Evolutionary conservation across 2,329 filamentous ascomycete genomes (phyloP).

Genomic region (Penicillium hordei): DNA sequence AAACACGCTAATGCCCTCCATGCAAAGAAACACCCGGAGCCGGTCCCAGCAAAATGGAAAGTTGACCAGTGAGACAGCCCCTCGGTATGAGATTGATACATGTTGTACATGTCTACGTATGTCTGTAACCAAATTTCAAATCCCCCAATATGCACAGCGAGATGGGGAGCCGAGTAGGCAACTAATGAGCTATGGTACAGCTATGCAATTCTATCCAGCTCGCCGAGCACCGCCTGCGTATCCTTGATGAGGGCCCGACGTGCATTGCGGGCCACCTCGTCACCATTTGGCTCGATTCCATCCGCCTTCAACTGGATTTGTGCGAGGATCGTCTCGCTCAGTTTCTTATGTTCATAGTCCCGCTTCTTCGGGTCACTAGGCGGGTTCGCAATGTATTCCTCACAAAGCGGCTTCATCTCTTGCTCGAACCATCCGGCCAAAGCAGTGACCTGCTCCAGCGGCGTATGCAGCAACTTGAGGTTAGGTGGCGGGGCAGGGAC

Average conservation of each 20-base stretch:
- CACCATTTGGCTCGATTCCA: conserved; percentile 70
- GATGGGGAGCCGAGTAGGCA: neutral
- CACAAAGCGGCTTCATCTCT: conserved; percentile 40
- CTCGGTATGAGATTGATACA: neutral
- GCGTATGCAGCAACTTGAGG: conserved; percentile 31
- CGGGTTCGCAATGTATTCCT: conserved; percentile 40
- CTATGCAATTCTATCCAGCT: conserved; percentile 37
- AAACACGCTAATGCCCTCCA: conserved; percentile 8
- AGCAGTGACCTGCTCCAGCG: conserved; percentile 41
- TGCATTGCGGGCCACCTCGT: conserved; percentile 57
- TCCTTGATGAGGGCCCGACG: conserved; percentile 45
- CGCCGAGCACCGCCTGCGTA: conserved; percentile 40
- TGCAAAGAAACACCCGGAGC: conserved; percentile 5
- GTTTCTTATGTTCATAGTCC: conserved; percentile 45
- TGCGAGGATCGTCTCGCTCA: conserved; percentile 46
- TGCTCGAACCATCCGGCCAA: conserved; percentile 40
- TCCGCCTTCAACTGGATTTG: conserved; percentile 59
- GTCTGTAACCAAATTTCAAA: neutral
- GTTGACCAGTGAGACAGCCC: neutral
- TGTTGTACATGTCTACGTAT: neutral
- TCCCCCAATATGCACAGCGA: conserved; percentile 5
- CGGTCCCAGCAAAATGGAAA: conserved; percentile 1
- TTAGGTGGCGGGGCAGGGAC: conserved; percentile 37
- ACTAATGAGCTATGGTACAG: conserved; percentile 6
- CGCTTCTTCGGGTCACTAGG: conserved; percentile 42